Evolutionary conservation across 2,329 filamentous ascomycete genomes (phyloP).

Genomic region (Bipolaris gigantea): DNA sequence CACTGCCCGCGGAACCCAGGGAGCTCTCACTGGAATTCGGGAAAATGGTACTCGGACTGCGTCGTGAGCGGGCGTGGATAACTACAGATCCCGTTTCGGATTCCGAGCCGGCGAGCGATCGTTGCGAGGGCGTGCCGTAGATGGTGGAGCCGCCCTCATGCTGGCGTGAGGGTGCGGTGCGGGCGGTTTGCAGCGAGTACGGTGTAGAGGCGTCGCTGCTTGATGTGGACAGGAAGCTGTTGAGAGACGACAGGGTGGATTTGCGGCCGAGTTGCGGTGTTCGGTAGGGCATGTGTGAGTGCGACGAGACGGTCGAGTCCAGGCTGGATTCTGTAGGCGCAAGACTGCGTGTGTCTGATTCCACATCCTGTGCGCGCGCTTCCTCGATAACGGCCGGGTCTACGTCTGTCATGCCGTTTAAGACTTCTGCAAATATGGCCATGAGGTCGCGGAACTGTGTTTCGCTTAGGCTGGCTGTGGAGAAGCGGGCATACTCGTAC

Average conservation of each 20-base stretch:
- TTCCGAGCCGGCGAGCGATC: conserved; percentile 21
- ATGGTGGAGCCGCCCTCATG: conserved; percentile 25
- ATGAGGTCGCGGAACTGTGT: conserved; percentile 75
- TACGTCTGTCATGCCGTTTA: conserved; percentile 73
- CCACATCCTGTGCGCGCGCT: conserved; percentile 32
- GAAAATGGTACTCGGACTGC: conserved; percentile 36
- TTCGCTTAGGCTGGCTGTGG: conserved; percentile 67
- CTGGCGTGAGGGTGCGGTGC: conserved; percentile 35
- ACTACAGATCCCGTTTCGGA: conserved; percentile 35
- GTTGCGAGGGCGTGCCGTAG: conserved; percentile 28
- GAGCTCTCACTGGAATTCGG: conserved; percentile 38
- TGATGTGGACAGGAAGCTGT: conserved; percentile 14
- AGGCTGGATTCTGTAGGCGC: conserved; percentile 34
- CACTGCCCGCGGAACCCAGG: conserved; percentile 25
- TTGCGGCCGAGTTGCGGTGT: conserved; percentile 31
- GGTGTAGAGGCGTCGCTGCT: conserved; percentile 16
- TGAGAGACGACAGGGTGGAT: conserved; percentile 25
- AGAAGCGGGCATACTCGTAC: conserved; percentile 88
- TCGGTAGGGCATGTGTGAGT: conserved; percentile 31
- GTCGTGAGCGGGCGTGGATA: conserved; percentile 17
- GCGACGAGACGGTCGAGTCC: conserved; percentile 22
- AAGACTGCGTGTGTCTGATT: conserved; percentile 39
- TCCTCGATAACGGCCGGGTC: conserved; percentile 58
- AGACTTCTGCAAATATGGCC: conserved; percentile 78
- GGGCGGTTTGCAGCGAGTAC: conserved; percentile 33